Percentiles rank a stretch among this genome's conserved stretches.
Evolutionary conservation across 2,329 filamentous ascomycete species (phyloP).

Genomic region (Xylariaceae sp.): DNA sequence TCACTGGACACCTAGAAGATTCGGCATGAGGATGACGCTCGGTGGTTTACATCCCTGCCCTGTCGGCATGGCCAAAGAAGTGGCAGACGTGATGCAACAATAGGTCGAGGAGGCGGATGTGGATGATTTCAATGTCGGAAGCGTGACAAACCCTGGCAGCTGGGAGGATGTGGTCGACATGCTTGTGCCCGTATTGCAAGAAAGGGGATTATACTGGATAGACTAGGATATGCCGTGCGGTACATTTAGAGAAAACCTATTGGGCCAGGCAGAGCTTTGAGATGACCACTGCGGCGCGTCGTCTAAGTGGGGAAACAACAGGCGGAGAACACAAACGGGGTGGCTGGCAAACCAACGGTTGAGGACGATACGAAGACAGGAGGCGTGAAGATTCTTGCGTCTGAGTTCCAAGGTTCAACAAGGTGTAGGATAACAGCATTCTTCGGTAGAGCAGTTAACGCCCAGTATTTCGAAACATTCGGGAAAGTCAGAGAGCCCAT

Average conservation of each 20-base stretch:
- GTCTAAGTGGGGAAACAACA: constrained; percentile 1
- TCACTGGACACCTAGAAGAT: constrained; percentile 5
- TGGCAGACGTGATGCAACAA: constrained; percentile 7
- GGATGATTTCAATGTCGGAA: constrained; percentile 57
- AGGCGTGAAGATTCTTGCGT: neutral
- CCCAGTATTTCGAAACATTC: no score
- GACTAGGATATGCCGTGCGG: constrained; percentile 41
- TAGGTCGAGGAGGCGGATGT: constrained; percentile 46
- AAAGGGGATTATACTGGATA: constrained; percentile 54
- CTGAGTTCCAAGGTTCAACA: neutral
- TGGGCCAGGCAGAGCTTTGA: constrained; percentile 27
- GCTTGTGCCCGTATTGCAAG: constrained; percentile 58
- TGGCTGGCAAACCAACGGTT: no score
- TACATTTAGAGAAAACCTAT: constrained; percentile 43
- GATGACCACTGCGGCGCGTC: constrained; percentile 8
- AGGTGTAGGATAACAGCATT: no score
- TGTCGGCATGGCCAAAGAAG: constrained; percentile 8
- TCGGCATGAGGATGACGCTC: constrained; percentile 10
- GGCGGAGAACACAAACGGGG: neutral
- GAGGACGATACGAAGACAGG: neutral
- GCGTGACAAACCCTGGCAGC: constrained; percentile 53
- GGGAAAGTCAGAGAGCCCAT: no score
- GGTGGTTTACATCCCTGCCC: constrained; percentile 9
- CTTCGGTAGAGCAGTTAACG: neutral
- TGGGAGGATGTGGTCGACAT: constrained; percentile 65